Evolutionary conservation across 345 rosid genomes (phyloP).

Genomic region (Aquilaria sinensis): DNA sequence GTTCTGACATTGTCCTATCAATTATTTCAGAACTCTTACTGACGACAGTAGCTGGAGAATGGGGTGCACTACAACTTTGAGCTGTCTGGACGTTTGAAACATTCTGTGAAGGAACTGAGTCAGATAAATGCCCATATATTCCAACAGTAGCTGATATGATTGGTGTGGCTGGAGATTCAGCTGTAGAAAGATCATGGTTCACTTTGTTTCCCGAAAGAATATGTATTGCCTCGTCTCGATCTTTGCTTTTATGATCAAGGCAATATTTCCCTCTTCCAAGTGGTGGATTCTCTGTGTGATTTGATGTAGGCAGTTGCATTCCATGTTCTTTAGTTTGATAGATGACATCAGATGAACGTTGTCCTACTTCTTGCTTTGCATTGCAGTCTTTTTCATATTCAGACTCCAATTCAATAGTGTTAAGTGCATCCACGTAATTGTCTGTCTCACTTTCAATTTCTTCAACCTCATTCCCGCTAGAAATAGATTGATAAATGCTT

Average conservation of each 20-base stretch:
- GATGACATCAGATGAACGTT: slow-evolving; percentile 8
- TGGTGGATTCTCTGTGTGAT: no score
- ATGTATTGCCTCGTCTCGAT: no score
- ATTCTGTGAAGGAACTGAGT: slow-evolving; percentile 25
- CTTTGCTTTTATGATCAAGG: slow-evolving; percentile 6
- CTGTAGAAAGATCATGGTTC: slow-evolving; percentile 17
- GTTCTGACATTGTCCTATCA: no score
- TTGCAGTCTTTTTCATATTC: slow-evolving; percentile 45
- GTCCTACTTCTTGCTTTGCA: slow-evolving; percentile 39
- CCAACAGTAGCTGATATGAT: slow-evolving; percentile 20
- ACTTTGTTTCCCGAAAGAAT: slow-evolving; percentile 2
- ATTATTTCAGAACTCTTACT: no score
- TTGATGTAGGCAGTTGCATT: background rate
- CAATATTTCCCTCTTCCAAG: background rate
- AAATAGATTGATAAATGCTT: slow-evolving; percentile 22
- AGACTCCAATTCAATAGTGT: slow-evolving; percentile 75
- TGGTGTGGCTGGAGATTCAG: slow-evolving; percentile 23
- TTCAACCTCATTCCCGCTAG: slow-evolving; percentile 23
- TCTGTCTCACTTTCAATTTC: slow-evolving; percentile 81
- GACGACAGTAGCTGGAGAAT: no score
- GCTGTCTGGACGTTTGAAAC: slow-evolving; percentile 21
- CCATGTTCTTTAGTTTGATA: slow-evolving; percentile 4
- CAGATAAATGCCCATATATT: slow-evolving; percentile 14
- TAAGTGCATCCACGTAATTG: slow-evolving; percentile 73
- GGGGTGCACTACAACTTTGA: no score